Evolutionary conservation across 31 red algal genomes (phyloP).

Genomic region (Asparagopsis taxiformis): DNA sequence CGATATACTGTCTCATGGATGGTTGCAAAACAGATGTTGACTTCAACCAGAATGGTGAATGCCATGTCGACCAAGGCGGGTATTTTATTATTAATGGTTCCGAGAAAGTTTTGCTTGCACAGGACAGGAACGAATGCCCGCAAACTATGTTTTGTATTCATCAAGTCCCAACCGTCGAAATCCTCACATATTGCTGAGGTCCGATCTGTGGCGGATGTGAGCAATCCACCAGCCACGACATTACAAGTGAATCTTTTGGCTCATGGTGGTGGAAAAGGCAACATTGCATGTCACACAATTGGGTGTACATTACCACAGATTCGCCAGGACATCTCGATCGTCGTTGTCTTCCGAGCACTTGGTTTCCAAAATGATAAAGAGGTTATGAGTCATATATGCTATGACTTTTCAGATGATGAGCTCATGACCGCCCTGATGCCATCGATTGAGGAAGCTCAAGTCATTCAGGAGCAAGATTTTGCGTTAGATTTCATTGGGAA

Average conservation of each 20-base stretch:
- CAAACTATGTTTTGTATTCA: constrained; percentile 74
- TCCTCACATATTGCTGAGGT: constrained; percentile 67
- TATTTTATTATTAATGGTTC: constrained; percentile 78
- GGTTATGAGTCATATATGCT: constrained; percentile 62
- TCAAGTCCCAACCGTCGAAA: constrained; percentile 11
- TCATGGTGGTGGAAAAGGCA: constrained; percentile 32
- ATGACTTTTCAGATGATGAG: constrained; percentile 62
- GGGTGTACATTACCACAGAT: constrained; percentile 54
- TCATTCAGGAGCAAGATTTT: constrained; percentile 54
- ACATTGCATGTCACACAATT: constrained; percentile 39
- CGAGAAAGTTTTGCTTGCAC: constrained; percentile 74
- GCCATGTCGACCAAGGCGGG: constrained; percentile 68
- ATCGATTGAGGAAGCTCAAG: constrained; percentile 62
- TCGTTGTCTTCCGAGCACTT: constrained; percentile 70
- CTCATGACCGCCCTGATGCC: constrained; percentile 74
- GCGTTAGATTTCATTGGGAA: constrained; percentile 73
- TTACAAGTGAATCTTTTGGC: constrained; percentile 15
- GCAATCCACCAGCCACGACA: constrained; percentile 60
- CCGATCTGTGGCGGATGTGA: constrained; percentile 59
- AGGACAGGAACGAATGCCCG: constrained; percentile 72
- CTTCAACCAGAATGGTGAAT: constrained; percentile 52
- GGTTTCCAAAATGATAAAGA: constrained; percentile 70
- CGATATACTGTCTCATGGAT: too few relatives aligned
- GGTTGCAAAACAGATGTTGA: too few relatives aligned
- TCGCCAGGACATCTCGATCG: constrained; percentile 56